A percentile compares a stretch with the other conserved stretches of the same genome.
These are phyloP conservation scores for Dioscorea alata DNA, from an alignment of 106 monocot genomes.

Conservation along the genomic window DNA sequence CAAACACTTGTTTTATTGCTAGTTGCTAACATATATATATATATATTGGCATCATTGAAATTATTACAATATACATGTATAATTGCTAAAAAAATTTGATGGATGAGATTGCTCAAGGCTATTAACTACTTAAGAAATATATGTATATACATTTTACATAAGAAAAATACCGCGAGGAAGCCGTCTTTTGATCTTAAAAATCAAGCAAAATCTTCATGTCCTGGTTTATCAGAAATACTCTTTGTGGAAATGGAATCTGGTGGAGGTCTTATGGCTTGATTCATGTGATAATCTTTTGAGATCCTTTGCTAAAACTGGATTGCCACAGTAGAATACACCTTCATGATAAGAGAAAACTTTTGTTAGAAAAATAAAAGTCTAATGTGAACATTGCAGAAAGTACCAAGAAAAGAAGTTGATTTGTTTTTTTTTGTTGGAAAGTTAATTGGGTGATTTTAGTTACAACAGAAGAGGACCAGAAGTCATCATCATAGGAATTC, in stretches of 20 bases:
- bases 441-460: background rate
- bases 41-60: too few species aligned
- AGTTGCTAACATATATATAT: too few species aligned
- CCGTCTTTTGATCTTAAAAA: background rate
- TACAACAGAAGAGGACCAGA: background rate
- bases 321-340: constrained; percentile 96
- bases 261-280: constrained; percentile 62
- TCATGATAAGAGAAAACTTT: background rate
- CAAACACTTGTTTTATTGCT: too few species aligned
- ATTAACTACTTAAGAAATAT: background rate
- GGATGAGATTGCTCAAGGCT: background rate
- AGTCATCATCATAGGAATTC: background rate
- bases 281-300: constrained; percentile 61
- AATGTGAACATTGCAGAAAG: background rate
- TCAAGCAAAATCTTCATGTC: constrained; percentile 18
- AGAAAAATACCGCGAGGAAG: background rate
- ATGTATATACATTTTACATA: background rate
- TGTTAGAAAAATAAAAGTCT: background rate
- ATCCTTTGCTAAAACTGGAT: constrained; percentile 60
- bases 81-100: background rate
- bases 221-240: constrained; percentile 61
- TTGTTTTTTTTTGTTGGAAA: background rate
- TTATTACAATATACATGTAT: background rate
- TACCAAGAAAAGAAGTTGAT: background rate
- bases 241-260: constrained; percentile 91